These are phyloP conservation scores for Cyberlindnera petersonii DNA, from an alignment of 805 yeast genomes.

Conservation along the genomic window DNA sequence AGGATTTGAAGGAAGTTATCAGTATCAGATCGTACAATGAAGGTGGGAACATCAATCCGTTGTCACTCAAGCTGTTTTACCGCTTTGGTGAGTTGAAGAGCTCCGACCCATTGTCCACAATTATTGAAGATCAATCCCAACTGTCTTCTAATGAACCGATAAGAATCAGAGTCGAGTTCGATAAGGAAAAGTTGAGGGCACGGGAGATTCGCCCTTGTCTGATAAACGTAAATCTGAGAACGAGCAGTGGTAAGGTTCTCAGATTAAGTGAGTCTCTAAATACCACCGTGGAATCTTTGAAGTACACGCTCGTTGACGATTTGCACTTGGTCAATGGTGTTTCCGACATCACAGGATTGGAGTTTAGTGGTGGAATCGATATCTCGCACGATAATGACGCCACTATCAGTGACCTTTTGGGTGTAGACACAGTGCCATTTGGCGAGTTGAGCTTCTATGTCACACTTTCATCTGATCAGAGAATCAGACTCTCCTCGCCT, in stretches of 20 bases:
- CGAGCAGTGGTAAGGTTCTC: slow-evolving; percentile 20
- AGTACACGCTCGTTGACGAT: slow-evolving; percentile 17
- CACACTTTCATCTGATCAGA: slow-evolving; percentile 21
- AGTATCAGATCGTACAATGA: slow-evolving; percentile 16
- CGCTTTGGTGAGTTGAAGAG: slow-evolving; percentile 13
- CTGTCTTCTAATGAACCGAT: slow-evolving; percentile 7
- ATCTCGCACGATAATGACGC: slow-evolving; percentile 17
- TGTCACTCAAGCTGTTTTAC: slow-evolving; percentile 13
- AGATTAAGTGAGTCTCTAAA: slow-evolving; percentile 15
- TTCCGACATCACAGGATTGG: slow-evolving; percentile 14
- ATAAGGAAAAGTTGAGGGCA: slow-evolving; percentile 7
- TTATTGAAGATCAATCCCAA: slow-evolving; percentile 13
- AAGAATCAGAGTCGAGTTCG: slow-evolving; percentile 22
- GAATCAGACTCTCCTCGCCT: slow-evolving; percentile 27
- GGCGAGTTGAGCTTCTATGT: slow-evolving; percentile 28
- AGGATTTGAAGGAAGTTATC: slow-evolving; percentile 25
- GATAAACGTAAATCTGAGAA: slow-evolving; percentile 18
- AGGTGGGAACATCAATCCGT: slow-evolving; percentile 19
- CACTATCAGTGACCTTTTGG: slow-evolving; percentile 28
- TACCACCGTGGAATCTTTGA: slow-evolving; percentile 15
- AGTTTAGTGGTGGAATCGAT: slow-evolving; percentile 20
- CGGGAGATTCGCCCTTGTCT: slow-evolving; percentile 13
- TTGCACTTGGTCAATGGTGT: slow-evolving; percentile 13
- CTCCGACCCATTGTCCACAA: slow-evolving; percentile 15
- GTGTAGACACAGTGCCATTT: slow-evolving; percentile 34